phyloP scores from a whole-genome alignment of 139 green algal species.

The Astrephomene gubernaculifera region DNA sequence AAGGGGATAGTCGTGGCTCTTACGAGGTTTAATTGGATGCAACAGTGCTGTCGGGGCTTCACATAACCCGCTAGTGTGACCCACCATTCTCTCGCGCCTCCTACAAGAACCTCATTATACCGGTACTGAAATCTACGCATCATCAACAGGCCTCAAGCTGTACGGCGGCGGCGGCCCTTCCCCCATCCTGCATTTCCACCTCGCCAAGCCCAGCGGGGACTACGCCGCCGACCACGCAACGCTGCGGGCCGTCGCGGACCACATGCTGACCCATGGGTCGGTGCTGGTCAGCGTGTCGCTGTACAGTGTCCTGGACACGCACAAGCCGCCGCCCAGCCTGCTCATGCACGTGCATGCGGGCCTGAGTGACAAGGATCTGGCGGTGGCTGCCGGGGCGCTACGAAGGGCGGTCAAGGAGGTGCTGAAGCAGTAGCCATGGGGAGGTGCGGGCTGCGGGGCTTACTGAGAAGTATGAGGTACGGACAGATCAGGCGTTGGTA shows the following conservation, averaged over 20 bases:
- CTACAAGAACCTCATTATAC: too few relatives aligned
- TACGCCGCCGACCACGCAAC: neutral
- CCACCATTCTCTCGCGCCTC: too few relatives aligned
- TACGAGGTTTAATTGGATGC: too few relatives aligned
- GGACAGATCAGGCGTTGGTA: too few relatives aligned
- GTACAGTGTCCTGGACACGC: conserved; percentile 68
- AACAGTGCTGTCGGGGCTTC: too few relatives aligned
- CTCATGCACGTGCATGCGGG: conserved; percentile 65
- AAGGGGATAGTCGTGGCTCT: too few relatives aligned
- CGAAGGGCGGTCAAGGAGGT: conserved; percentile 55
- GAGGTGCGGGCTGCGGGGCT: too few relatives aligned
- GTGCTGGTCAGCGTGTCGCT: conserved; percentile 69
- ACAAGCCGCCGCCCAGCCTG: conserved; percentile 55
- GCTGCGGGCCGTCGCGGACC: conserved; percentile 36
- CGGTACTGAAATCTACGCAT: too few relatives aligned
- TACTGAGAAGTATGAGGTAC: too few relatives aligned
- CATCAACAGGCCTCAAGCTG: conserved; percentile 57
- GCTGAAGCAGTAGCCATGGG: conserved; percentile 29
- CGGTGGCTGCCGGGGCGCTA: conserved; percentile 59
- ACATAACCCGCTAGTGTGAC: too few relatives aligned
- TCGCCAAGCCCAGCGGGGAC: conserved; percentile 44
- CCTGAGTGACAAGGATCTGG: conserved; percentile 62
- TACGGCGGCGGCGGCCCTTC: conserved; percentile 13
- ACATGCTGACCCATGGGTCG: conserved; percentile 34
- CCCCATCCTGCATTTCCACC: conserved; percentile 71